Evolutionary conservation across 192 early-diverging fungal genomes (phyloP).

Genomic region (Diversispora eburnea): DNA sequence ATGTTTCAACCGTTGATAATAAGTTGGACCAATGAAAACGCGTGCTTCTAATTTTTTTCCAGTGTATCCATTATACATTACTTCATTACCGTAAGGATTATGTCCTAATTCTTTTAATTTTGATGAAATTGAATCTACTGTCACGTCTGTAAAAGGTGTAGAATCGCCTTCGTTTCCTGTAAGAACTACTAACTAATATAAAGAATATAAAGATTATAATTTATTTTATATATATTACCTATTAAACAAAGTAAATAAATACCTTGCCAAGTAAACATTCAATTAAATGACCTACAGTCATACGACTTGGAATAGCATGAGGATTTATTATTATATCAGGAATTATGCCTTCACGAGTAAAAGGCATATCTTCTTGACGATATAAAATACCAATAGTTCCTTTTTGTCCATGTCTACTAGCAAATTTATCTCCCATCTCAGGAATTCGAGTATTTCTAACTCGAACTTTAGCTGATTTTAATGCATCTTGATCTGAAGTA

Average conservation of each 20-base stretch:
- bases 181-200: constrained; percentile 69
- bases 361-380: constrained; percentile 97
- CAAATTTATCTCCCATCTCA: constrained; percentile 99
- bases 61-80: constrained; percentile 99
- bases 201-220: neutral
- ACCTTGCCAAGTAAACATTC: constrained; percentile 93
- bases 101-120: constrained; percentile 75
- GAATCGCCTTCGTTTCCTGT: constrained; percentile 96
- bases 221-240: neutral
- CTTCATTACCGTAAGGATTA: constrained; percentile 95
- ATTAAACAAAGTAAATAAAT: neutral
- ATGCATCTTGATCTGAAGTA: constrained; percentile 88
- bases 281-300: constrained; percentile 99
- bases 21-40: constrained; percentile 94
- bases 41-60: constrained; percentile 92
- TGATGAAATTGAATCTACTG: constrained; percentile 88
- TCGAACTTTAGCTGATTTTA: constrained; percentile 95
- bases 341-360: constrained; percentile 86
- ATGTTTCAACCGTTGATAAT: constrained; percentile 99
- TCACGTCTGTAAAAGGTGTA: constrained; percentile 97
- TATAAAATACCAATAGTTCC: constrained; percentile 97
- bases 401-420: constrained; percentile 98
- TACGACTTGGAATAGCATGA: constrained; percentile 99
- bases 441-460: constrained; percentile 96
- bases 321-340: constrained; percentile 99